Evolutionary conservation across 371 early-diverging fungal species (phyloP), one percentile per base, ranked within the genome.

Genomic region (Smittium mucronatum): DNA sequence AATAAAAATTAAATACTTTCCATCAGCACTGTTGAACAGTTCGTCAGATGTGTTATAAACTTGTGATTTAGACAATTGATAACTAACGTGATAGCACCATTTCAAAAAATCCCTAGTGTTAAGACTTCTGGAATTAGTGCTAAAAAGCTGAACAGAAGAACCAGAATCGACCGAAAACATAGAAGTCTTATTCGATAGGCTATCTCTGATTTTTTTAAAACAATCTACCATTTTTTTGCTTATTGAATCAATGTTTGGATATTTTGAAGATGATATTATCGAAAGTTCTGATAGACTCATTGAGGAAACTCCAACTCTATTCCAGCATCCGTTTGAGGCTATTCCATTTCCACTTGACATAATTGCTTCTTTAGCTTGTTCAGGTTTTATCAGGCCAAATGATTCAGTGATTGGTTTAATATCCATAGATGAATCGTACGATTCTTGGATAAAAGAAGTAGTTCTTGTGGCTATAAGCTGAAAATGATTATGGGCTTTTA

Each of bases 401-500:
- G 33, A 30, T 26, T 57, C 57, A 21, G 21, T 17, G 17, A 21
- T 57, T 57, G 21, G 21, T 30, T 33, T 28, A n/a, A 15, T 5
- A 33, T 33, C 63, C 5, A 11, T 11, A 30, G 5, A 5, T 33
- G 33, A 30, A 16, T 61, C n/a, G 34, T 36, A 17, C 11, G 17
- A n/a, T 34, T 65, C 5, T 21, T 5, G 5, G 15, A n/a, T 11
- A n/a, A n/a, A 26, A 15, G 2, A 5, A n/a, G 34, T 11, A 17
- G 67, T 58, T 31, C 84, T 80, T 25, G 99, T 99, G 35, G 95
- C 99, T 83, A 99, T 98, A 36, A 99, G 77, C 63, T 92, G 92
- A 79, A 99, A 99, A 25, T 89, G 90, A 74, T 86, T 87, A 63
- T 94, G 92, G 0, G 99, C 97, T 34, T 81, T 81, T 33, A 99